These are phyloP conservation scores for Phytopythium helicoides DNA, from an alignment of 352 stramenopile species.

Conservation along the genomic window DNA sequence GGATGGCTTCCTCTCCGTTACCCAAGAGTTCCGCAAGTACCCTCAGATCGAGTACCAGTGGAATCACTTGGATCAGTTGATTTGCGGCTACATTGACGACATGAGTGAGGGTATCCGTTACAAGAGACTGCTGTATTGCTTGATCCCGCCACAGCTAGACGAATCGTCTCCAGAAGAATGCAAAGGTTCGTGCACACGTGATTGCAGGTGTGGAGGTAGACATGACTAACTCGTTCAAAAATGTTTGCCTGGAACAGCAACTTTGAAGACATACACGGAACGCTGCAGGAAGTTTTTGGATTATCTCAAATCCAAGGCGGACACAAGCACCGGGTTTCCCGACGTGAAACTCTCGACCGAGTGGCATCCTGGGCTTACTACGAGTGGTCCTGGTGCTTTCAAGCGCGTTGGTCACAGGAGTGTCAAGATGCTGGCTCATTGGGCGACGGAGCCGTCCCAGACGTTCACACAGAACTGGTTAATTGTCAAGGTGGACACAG, in stretches of 20 bases:
- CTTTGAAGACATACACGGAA: conserved; percentile 57
- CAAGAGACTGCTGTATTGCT: conserved; percentile 72
- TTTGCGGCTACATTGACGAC: conserved; percentile 84
- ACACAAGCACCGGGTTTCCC: conserved; percentile 48
- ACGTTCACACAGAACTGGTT: conserved; percentile 80
- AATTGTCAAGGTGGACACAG: conserved; percentile 72
- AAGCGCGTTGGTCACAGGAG: conserved; percentile 63
- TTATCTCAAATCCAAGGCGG: conserved; percentile 58
- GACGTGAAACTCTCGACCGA: conserved; percentile 53
- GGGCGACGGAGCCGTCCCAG: conserved; percentile 31
- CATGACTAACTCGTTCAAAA: conserved; percentile 2
- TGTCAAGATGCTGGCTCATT: conserved; percentile 71
- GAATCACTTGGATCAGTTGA: conserved; percentile 85
- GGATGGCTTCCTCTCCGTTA: conserved; percentile 57
- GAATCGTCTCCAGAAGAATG: conserved; percentile 13
- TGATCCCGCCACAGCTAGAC: conserved; percentile 51
- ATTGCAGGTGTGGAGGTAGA: not conserved
- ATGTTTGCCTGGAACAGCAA: conserved; percentile 21
- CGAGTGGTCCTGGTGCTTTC: conserved; percentile 53
- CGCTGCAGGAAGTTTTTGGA: conserved; percentile 68
- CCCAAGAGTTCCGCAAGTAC: conserved; percentile 85
- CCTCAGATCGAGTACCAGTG: conserved; percentile 77
- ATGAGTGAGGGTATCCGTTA: conserved; percentile 85
- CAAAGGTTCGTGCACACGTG: not conserved
- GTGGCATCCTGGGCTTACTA: conserved; percentile 37